phyloP scores from a whole-genome alignment of 73 alveolate species.

The Paramecium biaurelia region DNA sequence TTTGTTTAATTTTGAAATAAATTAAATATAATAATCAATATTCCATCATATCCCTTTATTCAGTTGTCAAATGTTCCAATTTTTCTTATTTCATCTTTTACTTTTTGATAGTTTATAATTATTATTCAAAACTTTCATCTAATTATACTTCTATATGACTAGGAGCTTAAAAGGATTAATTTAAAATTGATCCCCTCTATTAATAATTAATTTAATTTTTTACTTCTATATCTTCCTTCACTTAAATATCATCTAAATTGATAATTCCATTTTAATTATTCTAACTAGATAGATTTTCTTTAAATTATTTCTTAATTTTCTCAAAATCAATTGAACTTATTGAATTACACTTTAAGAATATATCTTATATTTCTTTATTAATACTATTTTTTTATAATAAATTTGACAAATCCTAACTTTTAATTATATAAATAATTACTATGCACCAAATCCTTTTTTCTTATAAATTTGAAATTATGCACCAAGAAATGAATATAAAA shows the following conservation, averaged over 20 bases:
- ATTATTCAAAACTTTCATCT: conserved; percentile 36
- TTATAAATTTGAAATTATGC: not conserved
- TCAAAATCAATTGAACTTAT: not conserved
- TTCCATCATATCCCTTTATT: conserved; percentile 22
- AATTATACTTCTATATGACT: not conserved
- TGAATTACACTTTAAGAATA: not conserved
- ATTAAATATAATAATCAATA: not conserved
- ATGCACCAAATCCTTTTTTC: conserved; percentile 23
- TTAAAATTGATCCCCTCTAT: not conserved
- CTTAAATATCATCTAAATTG: not conserved
- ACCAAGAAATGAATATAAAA: not conserved
- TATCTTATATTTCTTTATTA: not conserved
- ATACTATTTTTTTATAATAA: not conserved
- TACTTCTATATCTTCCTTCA: conserved; percentile 24
- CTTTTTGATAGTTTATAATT: not conserved
- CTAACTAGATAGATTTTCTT: not conserved
- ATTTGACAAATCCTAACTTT: not conserved
- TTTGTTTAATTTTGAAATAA: not conserved
- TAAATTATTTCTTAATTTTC: not conserved
- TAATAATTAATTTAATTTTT: not conserved
- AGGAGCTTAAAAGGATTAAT: conserved; percentile 26
- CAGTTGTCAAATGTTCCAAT: conserved; percentile 44
- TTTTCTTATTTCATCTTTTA: conserved; percentile 20
- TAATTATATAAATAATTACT: not conserved
- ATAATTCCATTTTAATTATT: not conserved